A percentile compares a stretch with the other conserved stretches of the same genome.
Evolutionary conservation across 352 stramenopile species (phyloP).

Genomic region (Phytophthora agathidicida): DNA sequence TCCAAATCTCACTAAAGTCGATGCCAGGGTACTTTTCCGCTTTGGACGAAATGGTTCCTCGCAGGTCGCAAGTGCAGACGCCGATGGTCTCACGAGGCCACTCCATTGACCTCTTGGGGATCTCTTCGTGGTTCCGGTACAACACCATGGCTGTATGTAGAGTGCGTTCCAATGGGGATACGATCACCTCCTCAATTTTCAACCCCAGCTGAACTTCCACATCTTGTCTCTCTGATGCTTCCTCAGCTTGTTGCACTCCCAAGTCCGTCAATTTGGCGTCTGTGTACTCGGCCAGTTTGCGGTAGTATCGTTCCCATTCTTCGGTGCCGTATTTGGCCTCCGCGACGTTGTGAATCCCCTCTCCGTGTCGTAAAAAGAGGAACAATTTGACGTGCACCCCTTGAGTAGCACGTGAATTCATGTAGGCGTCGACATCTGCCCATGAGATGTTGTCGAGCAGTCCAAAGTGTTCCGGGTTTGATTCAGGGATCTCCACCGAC

Average conservation of each 20-base stretch:
- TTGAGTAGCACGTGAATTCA: constrained; percentile 10
- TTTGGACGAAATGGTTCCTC: constrained; percentile 27
- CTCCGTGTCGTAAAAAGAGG: constrained; percentile 32
- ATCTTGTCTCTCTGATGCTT: constrained; percentile 16
- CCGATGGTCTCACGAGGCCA: constrained; percentile 34
- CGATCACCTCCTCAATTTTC: constrained; percentile 19
- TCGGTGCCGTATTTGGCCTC: constrained; percentile 31
- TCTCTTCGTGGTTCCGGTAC: constrained; percentile 19
- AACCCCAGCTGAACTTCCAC: constrained; percentile 10
- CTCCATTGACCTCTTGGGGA: constrained; percentile 31
- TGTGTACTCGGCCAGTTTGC: constrained; percentile 33
- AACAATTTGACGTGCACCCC: constrained; percentile 35
- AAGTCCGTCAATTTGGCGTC: constrained; percentile 31
- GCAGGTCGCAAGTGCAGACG: constrained; percentile 33
- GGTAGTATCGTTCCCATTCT: constrained; percentile 30
- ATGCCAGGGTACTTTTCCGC: constrained; percentile 21
- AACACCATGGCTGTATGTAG: constrained; percentile 33
- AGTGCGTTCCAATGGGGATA: constrained; percentile 33
- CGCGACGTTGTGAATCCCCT: constrained; percentile 32
- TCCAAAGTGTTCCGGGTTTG: constrained; percentile 29
- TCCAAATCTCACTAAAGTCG: constrained; percentile 33
- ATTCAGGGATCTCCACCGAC: neutral
- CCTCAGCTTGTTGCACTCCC: constrained; percentile 20
- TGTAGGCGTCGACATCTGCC: constrained; percentile 36
- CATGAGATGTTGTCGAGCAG: constrained; percentile 34